phyloP scores from a whole-genome alignment of 352 stramenopile genomes.

The Elongisporangium prolatum region DNA sequence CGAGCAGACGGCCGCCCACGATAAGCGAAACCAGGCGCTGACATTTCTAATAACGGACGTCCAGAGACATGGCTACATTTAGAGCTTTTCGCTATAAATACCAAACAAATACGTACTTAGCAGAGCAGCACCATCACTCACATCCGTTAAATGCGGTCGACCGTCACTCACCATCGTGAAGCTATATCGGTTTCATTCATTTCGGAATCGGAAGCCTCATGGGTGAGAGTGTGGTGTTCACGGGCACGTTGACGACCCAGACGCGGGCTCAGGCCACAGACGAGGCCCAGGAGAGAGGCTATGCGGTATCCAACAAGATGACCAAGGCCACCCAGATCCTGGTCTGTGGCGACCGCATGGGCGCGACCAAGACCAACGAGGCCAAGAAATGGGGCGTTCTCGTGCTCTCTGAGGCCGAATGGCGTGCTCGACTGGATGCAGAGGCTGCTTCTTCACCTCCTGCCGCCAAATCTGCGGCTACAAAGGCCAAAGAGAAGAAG shows the following conservation, averaged over 20 bases:
- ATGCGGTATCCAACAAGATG: constrained; percentile 26
- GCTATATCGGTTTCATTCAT: not conserved
- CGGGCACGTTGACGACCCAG: constrained; percentile 35
- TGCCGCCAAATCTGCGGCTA: not conserved
- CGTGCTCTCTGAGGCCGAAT: constrained; percentile 35
- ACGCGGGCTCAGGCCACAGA: constrained; percentile 29
- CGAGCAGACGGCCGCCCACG: not conserved
- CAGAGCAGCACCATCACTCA: not conserved
- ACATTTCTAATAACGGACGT: not conserved
- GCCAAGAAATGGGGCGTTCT: constrained; percentile 28
- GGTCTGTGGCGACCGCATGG: constrained; percentile 44
- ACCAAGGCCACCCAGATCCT: constrained; percentile 38
- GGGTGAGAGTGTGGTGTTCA: constrained; percentile 42
- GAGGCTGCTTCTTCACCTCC: constrained; percentile 9
- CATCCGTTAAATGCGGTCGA: not conserved
- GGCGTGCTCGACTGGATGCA: constrained; percentile 22
- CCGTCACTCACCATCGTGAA: not conserved
- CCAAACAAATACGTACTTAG: not conserved
- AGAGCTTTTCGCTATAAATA: no score
- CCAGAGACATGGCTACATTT: not conserved
- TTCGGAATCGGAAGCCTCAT: not conserved
- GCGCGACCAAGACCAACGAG: constrained; percentile 44
- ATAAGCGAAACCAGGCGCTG: not conserved
- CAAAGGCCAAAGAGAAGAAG: constrained; percentile 8
- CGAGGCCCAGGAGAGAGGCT: constrained; percentile 32